Evolutionary conservation across 495 filamentous ascomycete species (phyloP).

Genomic region (Terfezia boudieri): DNA sequence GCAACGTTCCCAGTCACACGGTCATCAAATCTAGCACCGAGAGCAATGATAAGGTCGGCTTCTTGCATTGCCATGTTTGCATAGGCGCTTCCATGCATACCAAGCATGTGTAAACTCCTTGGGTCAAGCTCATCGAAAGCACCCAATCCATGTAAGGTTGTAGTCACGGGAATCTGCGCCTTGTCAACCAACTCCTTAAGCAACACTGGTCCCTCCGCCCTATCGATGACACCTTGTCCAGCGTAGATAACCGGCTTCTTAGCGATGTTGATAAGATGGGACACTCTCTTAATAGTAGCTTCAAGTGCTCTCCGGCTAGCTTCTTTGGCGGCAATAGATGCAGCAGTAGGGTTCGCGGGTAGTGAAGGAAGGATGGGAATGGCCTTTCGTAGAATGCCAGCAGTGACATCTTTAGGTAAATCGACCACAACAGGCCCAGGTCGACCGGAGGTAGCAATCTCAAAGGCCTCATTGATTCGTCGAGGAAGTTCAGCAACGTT

Average conservation of each 20-base stretch:
- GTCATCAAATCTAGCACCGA: constrained; percentile 58
- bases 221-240: constrained; percentile 44
- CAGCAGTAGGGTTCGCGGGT: constrained; percentile 45
- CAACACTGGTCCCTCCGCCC: constrained; percentile 40
- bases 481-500: constrained; percentile 53
- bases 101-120: constrained; percentile 61
- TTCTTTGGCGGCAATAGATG: constrained; percentile 40
- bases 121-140: constrained; percentile 57
- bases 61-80: constrained; percentile 64
- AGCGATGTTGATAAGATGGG: constrained; percentile 43
- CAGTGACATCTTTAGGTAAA: constrained; percentile 59
- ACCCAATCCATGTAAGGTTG: constrained; percentile 54
- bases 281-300: constrained; percentile 37
- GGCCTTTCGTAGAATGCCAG: constrained; percentile 37
- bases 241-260: constrained; percentile 62
- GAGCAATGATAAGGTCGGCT: constrained; percentile 53
- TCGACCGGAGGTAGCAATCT: constrained; percentile 54
- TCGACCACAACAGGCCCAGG: constrained; percentile 65
- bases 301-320: constrained; percentile 34
- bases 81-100: constrained; percentile 62
- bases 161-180: constrained; percentile 53
- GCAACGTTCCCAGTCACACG: constrained; percentile 42
- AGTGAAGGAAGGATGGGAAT: constrained; percentile 43
- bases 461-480: constrained; percentile 65
- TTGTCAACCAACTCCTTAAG: constrained; percentile 49